phyloP scores from a whole-genome alignment of 2,329 filamentous ascomycete genomes.

The Arthrobotrys megalospora region DNA sequence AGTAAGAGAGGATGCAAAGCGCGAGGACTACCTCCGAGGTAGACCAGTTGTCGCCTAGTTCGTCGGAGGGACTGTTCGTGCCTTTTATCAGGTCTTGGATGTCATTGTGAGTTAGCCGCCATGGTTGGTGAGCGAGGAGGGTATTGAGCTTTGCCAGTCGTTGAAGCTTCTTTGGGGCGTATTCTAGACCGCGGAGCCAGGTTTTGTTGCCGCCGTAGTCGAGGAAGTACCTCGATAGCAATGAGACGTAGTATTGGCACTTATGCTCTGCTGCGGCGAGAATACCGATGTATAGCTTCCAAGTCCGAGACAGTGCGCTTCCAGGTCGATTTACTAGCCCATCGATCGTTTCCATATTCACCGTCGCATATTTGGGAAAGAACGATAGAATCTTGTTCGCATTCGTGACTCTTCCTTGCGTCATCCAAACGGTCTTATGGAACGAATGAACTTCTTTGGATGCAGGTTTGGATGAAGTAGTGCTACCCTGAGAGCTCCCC shows the following conservation, averaged over 20 bases:
- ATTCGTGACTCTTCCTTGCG: conserved; percentile 62
- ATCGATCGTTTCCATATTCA: conserved; percentile 62
- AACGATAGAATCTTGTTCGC: conserved; percentile 63
- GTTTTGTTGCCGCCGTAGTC: conserved; percentile 63
- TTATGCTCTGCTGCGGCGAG: conserved; percentile 63
- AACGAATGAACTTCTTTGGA: conserved; percentile 54
- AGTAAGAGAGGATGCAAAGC: conserved; percentile 63
- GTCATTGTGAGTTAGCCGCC: conserved; percentile 61
- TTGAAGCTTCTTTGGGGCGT: conserved; percentile 63
- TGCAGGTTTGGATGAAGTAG: conserved; percentile 37
- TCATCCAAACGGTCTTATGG: conserved; percentile 60
- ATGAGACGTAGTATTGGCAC: conserved; percentile 63
- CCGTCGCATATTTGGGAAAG: conserved; percentile 62
- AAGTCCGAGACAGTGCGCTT: conserved; percentile 62
- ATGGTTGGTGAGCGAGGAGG: conserved; percentile 62
- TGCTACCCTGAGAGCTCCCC: conserved; percentile 43
- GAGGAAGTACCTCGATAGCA: conserved; percentile 63
- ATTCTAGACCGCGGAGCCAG: conserved; percentile 62
- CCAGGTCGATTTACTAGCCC: conserved; percentile 61
- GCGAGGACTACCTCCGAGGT: conserved; percentile 63
- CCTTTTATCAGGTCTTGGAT: conserved; percentile 63
- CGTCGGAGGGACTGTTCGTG: conserved; percentile 36
- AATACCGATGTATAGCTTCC: conserved; percentile 64
- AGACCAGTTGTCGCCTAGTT: conserved; percentile 62
- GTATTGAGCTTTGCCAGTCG: conserved; percentile 63